Base-by-base conservation (phyloP, 1,284 basidiomycete species). In the Kalmanozyma brasiliensis region DNA sequence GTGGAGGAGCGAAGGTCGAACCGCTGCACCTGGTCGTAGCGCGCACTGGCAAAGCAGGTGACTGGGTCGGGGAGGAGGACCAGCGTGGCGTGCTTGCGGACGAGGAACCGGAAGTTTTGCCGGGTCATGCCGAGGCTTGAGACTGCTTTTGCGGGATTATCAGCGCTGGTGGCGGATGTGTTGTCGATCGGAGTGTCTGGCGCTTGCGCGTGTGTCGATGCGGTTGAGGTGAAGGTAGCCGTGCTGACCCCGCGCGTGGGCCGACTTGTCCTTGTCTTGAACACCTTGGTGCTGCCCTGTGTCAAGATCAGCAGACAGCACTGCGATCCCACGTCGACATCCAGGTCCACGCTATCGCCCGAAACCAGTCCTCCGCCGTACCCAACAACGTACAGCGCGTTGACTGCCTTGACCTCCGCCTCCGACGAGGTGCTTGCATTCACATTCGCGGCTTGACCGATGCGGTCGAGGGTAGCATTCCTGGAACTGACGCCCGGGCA, bases 331-430 rank as follows among this genome's bases (percentile, higher is more conserved):
- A 96, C 86, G 40, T 88, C 84, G 16, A 91, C 86, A 17, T 84
- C 81, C 3, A 97, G 82, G 42, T 86, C 83, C 34, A 96, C 85
- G 34, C 84, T 83, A 84, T 98, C 95, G 0, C 94, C 94, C 6
- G 90, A 88, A 24, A 98, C 92, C 5, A 98, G 86, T 1, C 95
- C 95, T 13, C 95, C 95, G 1, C 95, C 95, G 74, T 98, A 98
- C 20, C 89, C 89, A 49, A 97, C 84, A 24, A 93, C 85, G 78
- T 97, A 98, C 19, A 89, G 87, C 43, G 90, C 85, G 7, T 88
- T 89, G 14, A 93, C 85, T 19, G 84, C 68, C 26, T 74, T 82
- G 35, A 80, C 48, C 14, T 6, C 32, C 10, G 1, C 29, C 16
- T 8, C 10, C 13, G 16, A 19, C n/a, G 3, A 10, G 10, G 32